Evolutionary conservation across 495 filamentous ascomycete genomes (phyloP).

Genomic region (Podospora tetraspora): DNA sequence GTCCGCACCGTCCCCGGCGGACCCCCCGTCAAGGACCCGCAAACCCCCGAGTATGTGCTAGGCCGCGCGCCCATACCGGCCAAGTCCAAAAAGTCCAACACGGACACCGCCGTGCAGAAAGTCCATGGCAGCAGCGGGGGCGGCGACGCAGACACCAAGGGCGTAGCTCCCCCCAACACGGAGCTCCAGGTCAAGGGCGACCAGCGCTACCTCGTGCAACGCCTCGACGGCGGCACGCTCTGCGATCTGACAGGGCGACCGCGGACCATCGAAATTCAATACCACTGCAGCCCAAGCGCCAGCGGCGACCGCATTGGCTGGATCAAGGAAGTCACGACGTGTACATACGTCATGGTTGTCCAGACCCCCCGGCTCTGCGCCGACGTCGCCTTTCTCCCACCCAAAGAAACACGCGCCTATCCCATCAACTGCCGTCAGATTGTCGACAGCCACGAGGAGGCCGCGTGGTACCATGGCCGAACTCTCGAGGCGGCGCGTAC

Average conservation of each 20-base stretch:
- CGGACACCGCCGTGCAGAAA: constrained; percentile 27
- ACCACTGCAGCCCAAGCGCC: constrained; percentile 79
- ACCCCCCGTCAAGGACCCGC: constrained; percentile 67
- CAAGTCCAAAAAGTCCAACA: constrained; percentile 25
- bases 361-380: constrained; percentile 90
- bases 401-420: constrained; percentile 72
- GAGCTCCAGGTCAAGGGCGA: constrained; percentile 78
- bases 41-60: constrained; percentile 72
- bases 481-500: constrained; percentile 41
- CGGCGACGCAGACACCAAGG: constrained; percentile 20
- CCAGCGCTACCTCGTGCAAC: constrained; percentile 86
- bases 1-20: constrained; percentile 58
- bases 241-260: constrained; percentile 88
- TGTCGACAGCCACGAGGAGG: constrained; percentile 45
- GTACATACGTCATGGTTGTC: constrained; percentile 90
- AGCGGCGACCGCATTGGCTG: constrained; percentile 77
- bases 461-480: constrained; percentile 51
- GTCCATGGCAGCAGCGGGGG: constrained; percentile 5
- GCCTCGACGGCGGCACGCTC: constrained; percentile 73
- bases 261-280: constrained; percentile 82
- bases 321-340: constrained; percentile 93
- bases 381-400: constrained; percentile 86
- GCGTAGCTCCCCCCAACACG: constrained; percentile 45
- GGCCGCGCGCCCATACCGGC: constrained; percentile 47
- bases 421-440: constrained; percentile 73